Percentiles rank a stretch among this genome's conserved stretches.
Conservation (phyloP, 352 stramenopile species). For the Thraustotheca clavata region DNA sequence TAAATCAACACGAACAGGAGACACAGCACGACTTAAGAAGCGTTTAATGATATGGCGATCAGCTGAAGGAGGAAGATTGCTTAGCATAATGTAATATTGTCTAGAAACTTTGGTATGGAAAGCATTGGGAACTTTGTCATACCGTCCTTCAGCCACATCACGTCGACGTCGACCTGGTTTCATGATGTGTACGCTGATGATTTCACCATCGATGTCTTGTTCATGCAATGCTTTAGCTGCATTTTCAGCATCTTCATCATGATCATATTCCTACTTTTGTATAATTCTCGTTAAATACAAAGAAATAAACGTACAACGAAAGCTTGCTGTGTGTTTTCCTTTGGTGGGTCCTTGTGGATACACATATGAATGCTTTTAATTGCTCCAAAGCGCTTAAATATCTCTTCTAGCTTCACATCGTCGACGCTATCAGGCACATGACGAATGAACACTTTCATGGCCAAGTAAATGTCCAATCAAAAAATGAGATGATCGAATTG, state of each 20-base stretch:
- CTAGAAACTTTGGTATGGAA: not conserved
- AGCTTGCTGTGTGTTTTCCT: not conserved
- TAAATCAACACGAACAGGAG: not conserved
- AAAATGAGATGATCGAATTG: no score
- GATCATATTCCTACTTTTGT: not conserved
- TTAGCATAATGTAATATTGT: not conserved
- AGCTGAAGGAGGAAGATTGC: not conserved
- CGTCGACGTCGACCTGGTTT: not conserved
- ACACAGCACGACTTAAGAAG: not conserved
- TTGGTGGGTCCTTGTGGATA: not conserved
- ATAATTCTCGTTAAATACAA: not conserved
- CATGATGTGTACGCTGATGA: not conserved
- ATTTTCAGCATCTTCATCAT: not conserved
- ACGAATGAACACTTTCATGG: not conserved
- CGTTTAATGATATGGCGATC: not conserved
- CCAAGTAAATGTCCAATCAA: not conserved
- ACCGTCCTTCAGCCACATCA: not conserved
- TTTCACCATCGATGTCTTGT: not conserved
- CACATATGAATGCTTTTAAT: not conserved
- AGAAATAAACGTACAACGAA: not conserved
- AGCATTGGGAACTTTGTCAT: not conserved
- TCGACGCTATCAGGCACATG: not conserved
- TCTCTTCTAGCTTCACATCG: not conserved
- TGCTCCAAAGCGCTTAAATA: not conserved
- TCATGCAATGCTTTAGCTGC: not conserved